These are phyloP conservation scores for Nitzschia putrida DNA, from an alignment of 108 stramenopile species.

Conservation along the genomic window DNA sequence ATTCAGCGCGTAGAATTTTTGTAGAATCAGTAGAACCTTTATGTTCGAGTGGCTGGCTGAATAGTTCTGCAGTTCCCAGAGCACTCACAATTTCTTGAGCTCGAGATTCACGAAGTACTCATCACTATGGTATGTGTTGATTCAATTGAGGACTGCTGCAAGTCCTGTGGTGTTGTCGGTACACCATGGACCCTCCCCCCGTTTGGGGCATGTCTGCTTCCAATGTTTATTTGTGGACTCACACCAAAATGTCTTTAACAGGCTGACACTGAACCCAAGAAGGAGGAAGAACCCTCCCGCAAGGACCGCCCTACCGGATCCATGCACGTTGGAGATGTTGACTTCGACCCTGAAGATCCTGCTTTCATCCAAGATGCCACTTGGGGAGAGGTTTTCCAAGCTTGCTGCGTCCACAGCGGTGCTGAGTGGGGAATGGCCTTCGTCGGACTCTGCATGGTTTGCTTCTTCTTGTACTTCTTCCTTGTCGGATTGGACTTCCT, in stretches of 20 bases:
- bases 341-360: constrained; percentile 46
- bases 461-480: constrained; percentile 91
- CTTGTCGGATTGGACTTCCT: constrained; percentile 80
- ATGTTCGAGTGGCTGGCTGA: too few species aligned
- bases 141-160: too few species aligned
- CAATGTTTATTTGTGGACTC: too few species aligned
- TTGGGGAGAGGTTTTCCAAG: constrained; percentile 73
- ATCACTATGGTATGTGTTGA: too few species aligned
- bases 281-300: constrained; percentile 33
- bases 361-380: constrained; percentile 51
- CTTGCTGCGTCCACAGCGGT: constrained; percentile 73
- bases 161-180: too few species aligned
- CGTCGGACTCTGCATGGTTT: constrained; percentile 48
- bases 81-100: too few species aligned
- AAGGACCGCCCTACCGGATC: constrained; percentile 64
- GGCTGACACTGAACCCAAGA: constrained; percentile 20
- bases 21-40: too few species aligned
- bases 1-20: too few species aligned
- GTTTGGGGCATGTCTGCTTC: too few species aligned
- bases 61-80: too few species aligned
- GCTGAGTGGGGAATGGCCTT: constrained; percentile 59
- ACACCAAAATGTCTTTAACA: neutral
- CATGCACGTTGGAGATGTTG: constrained; percentile 66
- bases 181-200: too few species aligned
- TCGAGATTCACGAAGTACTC: too few species aligned